phyloP scores from a whole-genome alignment of 495 filamentous ascomycete genomes.

The Penicillium herquei region DNA sequence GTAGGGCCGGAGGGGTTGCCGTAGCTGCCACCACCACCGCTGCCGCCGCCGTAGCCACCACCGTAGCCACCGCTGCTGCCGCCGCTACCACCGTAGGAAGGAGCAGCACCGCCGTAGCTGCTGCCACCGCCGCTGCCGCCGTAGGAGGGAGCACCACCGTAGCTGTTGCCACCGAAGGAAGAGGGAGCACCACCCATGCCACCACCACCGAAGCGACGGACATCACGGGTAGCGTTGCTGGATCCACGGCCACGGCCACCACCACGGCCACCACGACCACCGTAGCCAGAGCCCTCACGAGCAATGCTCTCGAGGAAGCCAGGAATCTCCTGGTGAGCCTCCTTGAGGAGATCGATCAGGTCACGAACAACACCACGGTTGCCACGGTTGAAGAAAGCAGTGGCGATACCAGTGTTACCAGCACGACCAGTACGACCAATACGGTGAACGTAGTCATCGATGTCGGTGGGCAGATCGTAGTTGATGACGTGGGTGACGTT shows the following conservation, averaged over 20 bases:
- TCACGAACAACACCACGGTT: slow-evolving; percentile 97
- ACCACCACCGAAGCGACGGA: slow-evolving; percentile 66
- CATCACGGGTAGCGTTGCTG: slow-evolving; percentile 73
- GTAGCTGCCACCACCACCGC: slow-evolving; percentile 57
- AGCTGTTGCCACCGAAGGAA: slow-evolving; percentile 15
- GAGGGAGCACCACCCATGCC: slow-evolving; percentile 44
- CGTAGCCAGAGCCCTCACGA: slow-evolving; percentile 81
- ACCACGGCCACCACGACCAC: slow-evolving; percentile 69
- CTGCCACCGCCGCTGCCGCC: slow-evolving; percentile 49
- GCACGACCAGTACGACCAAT: slow-evolving; percentile 99
- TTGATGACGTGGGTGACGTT: slow-evolving; percentile 99
- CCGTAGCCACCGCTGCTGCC: slow-evolving; percentile 43
- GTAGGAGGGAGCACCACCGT: slow-evolving; percentile 69
- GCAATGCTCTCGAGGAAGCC: slow-evolving; percentile 93
- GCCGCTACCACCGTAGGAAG: slow-evolving; percentile 70
- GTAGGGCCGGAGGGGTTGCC: slow-evolving; percentile 84
- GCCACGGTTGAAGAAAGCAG: slow-evolving; percentile 99
- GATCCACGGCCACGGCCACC: slow-evolving; percentile 64
- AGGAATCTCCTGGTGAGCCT: slow-evolving; percentile 96
- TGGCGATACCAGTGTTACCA: slow-evolving; percentile 97
- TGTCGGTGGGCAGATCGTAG: slow-evolving; percentile 97
- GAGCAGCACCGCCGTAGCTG: slow-evolving; percentile 60
- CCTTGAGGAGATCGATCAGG: slow-evolving; percentile 92
- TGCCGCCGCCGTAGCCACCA: slow-evolving; percentile 26
- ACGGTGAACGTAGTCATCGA: slow-evolving; percentile 98